Evolutionary conservation across 2,329 filamentous ascomycete genomes (phyloP).

Genomic region (Ophiostoma sp.): DNA sequence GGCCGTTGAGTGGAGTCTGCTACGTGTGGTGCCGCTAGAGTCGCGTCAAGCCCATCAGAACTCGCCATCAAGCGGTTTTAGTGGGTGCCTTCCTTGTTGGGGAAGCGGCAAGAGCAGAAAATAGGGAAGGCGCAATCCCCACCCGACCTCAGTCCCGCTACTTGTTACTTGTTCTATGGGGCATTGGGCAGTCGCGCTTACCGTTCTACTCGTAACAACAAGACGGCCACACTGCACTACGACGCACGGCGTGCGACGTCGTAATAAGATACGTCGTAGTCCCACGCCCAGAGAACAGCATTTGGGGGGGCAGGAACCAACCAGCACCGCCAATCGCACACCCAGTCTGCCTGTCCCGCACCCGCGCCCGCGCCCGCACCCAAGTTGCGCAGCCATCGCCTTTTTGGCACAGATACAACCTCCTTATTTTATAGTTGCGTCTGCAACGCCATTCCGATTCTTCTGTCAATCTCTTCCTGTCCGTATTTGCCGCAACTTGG

Average conservation of each 20-base stretch:
- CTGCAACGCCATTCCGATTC: slow-evolving; percentile 1
- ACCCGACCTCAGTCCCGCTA: background rate
- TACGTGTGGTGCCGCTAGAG: background rate
- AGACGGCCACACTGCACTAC: background rate
- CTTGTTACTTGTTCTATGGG: background rate
- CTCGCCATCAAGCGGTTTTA: slow-evolving; percentile 14
- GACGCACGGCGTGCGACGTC: slow-evolving; percentile 13
- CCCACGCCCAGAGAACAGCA: background rate
- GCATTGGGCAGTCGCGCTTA: background rate
- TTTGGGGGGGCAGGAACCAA: slow-evolving; percentile 17
- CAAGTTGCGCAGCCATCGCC: slow-evolving; percentile 18
- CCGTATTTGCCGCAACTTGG: background rate
- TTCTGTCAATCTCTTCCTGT: background rate
- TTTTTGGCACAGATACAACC: slow-evolving; percentile 18
- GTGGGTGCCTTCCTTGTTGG: slow-evolving; percentile 15
- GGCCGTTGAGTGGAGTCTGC: slow-evolving; percentile 17
- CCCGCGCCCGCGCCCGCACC: background rate
- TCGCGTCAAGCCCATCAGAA: background rate
- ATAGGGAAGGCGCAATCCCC: slow-evolving; percentile 2
- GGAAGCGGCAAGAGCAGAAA: background rate
- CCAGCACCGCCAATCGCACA: slow-evolving; percentile 20
- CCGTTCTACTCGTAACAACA: background rate
- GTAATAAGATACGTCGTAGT: slow-evolving; percentile 10
- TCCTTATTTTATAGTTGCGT: slow-evolving; percentile 20
- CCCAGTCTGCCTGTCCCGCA: background rate